Evolutionary conservation across 2,329 filamentous ascomycete species (phyloP), one percentile per base, ranked within the genome.

Genomic region (Cladosporium cucumerinum): DNA sequence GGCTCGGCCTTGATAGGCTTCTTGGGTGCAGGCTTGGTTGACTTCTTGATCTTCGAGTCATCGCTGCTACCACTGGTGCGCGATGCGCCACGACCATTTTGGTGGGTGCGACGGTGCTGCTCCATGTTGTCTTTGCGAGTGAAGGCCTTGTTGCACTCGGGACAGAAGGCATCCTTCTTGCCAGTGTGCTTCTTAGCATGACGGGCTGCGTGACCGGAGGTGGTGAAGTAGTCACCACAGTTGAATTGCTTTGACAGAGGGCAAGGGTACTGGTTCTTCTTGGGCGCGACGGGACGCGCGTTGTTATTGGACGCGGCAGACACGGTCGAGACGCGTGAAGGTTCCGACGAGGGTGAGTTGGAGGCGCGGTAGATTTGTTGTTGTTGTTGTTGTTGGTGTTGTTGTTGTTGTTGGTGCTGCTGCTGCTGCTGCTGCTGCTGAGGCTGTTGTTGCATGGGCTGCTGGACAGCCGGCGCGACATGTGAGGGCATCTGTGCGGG

Each of bases 41-140:
- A 64, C 71, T 81, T 82, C 71, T 80, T 80, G 61, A 77, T 74
- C 66, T 79, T 79, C 61, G 80, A 79, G 60, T 81, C 79, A 58
- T 73, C 78, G n/a, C 72, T 68, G 25, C 72, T 68, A 65, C 76
- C 78, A 59, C 78, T 78, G 25, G 74, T 69, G n/a, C 75, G 74
- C 39, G 73, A 72, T 10, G 78, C 74, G 57, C 77, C 79, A 61
- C 81, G 80, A 5, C 81, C 81, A 66, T 78, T 82, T 68, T 86
- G 89, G 76, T 93, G 90, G 0, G 90, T 93, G 72, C 91, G 86
- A 32, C 91, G 84, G 72, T 93, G 90, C 78, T 93, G 90, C 82
- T 92, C 92, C 90, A 93, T 93, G 81, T 93, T 93, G 82, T 93
- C 90, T 71, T 89, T 88, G 68, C 90, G 88, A 12, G 89, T 92